Evolutionary conservation across 768 basidiomycete genomes (phyloP), one percentile per base, ranked within the genome.

Genomic region (Lactarius sanguifluus): DNA sequence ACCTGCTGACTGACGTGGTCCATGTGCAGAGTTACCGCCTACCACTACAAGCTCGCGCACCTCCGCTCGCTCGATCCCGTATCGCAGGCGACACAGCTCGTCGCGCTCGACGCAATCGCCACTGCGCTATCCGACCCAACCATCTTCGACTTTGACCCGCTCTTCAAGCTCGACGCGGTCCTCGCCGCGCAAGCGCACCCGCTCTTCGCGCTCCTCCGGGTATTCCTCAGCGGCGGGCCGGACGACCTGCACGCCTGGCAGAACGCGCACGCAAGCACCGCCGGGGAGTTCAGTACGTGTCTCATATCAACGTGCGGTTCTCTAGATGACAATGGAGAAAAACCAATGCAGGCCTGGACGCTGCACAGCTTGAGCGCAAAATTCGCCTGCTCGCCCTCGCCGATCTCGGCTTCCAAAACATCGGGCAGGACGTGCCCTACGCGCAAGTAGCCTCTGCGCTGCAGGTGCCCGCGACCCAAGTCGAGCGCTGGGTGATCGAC

Each of bases 401-500:
- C 15, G 85, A 89, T 0, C 81, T 94, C 40, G 89, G 86, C 18
- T 88, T 89, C 74, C 80, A 88, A 68, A 83, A 91, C 72, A 82
- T 92, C 43, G 90, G 91, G 10, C 84, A 84, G 56, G 86, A 87
- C 70, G 79, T 96, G 20, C 76, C 87, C 0, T 95, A 95, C 75
- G 74, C 84, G 15, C 83, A 81, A 72, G 85, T 96, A 45, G 86
- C 88, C 1, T 80, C 85, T 36, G 81, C 84, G 16, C 77, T 95
- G 54, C 84, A 90, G 69, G 85, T 92, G 8, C 83, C 86, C 28
- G 66, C 76, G 25, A 78, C 82, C 30, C 80, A 91, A 65, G 92
- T 95, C 34, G 93, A 96, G 75, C 87, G 84, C 72, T 94, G 91
- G 92, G 86, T 87, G 40, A 94, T 95, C 68, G 91, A 94, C 77